A percentile compares a stretch with the other conserved stretches of the same genome.
Evolutionary conservation across 2,329 filamentous ascomycete species (phyloP).

Genomic region (Ilyonectria sp.): DNA sequence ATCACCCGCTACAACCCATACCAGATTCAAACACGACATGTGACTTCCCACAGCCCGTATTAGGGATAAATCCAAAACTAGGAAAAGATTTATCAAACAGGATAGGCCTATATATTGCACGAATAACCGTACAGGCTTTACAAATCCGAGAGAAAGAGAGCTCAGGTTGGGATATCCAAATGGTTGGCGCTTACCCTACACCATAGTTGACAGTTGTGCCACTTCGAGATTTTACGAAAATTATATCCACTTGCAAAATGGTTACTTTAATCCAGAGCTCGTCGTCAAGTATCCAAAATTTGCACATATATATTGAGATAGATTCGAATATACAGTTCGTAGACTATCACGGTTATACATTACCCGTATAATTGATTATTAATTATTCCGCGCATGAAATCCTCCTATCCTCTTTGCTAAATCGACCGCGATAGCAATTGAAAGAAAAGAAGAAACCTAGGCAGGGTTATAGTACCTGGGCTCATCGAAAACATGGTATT

Average conservation of each 20-base stretch:
- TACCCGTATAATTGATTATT: slow-evolving; percentile 33
- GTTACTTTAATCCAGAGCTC: no score
- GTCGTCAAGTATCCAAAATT: background rate
- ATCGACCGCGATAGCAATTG: slow-evolving; percentile 11
- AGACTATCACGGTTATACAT: slow-evolving; percentile 35
- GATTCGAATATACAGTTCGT: slow-evolving; percentile 33
- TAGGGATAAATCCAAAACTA: background rate
- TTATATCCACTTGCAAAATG: background rate
- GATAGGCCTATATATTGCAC: background rate
- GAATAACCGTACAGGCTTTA: background rate
- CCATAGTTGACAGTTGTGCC: background rate
- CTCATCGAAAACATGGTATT: slow-evolving; percentile 96
- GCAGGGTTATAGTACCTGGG: slow-evolving; percentile 76
- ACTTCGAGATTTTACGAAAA: background rate
- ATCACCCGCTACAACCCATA: background rate
- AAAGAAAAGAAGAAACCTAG: slow-evolving; percentile 16
- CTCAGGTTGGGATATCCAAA: background rate
- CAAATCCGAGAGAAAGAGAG: background rate
- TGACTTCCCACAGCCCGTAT: background rate
- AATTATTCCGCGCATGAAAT: slow-evolving; percentile 25
- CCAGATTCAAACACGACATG: no score
- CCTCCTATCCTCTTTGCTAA: slow-evolving; percentile 27
- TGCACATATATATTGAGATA: slow-evolving; percentile 31
- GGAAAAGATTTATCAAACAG: background rate
- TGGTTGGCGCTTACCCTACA: slow-evolving; percentile 7